These are phyloP conservation scores for Sclerotiophoma versabilis DNA, from an alignment of 2,329 filamentous ascomycete genomes.

Conservation along the genomic window DNA sequence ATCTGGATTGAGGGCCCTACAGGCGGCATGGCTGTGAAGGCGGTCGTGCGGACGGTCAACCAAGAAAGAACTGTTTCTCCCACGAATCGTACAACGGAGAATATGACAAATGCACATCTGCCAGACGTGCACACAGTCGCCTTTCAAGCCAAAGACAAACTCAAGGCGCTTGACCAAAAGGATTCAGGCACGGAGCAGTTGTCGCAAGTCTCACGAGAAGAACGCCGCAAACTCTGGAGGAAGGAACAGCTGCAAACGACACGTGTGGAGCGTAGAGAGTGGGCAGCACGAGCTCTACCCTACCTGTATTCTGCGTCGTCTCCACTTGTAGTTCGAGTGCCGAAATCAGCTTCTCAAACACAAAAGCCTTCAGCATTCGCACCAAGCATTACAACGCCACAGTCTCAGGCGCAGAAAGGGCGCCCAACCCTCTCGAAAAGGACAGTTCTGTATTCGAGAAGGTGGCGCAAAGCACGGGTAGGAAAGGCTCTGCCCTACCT, in stretches of 20 bases:
- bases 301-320: no score
- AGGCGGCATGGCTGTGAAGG: constrained; percentile 55
- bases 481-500: background rate
- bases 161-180: background rate
- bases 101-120: background rate
- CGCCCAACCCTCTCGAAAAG: background rate
- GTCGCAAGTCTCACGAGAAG: background rate
- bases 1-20: constrained; percentile 53
- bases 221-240: background rate
- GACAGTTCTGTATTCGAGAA: background rate
- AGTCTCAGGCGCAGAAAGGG: background rate
- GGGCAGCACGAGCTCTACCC: background rate
- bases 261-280: background rate
- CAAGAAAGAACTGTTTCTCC: background rate
- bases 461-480: background rate
- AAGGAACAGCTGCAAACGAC: background rate
- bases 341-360: background rate
- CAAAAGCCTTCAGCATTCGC: background rate
- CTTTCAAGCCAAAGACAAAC: background rate
- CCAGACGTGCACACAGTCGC: background rate
- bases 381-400: background rate
- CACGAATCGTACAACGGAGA: background rate
- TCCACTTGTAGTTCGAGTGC: no score
- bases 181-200: background rate
- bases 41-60: constrained; percentile 33